phyloP scores from a whole-genome alignment of 179 eudicot species.

The Kewa caespitosa region DNA sequence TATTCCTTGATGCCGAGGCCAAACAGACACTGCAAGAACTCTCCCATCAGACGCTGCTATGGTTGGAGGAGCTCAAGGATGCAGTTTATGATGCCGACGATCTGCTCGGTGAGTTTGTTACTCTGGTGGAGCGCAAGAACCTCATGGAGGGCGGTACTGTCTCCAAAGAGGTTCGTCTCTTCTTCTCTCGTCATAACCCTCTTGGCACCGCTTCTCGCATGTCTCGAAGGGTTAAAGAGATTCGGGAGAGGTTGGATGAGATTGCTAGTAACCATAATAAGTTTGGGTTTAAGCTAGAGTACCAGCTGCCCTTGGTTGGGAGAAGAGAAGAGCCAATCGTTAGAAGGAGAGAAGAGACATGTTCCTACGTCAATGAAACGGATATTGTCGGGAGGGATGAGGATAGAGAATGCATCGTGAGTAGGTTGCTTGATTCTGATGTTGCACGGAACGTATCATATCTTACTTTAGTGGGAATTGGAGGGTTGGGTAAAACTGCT shows the following conservation, averaged over 20 bases:
- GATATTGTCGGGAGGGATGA: constrained; percentile 23
- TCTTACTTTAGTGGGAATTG: constrained; percentile 14
- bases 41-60: neutral
- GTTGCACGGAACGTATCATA: neutral
- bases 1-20: constrained; percentile 13
- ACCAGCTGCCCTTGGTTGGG: neutral
- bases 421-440: neutral
- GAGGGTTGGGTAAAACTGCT: neutral
- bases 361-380: constrained; percentile 4
- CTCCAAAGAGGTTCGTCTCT: constrained; percentile 16
- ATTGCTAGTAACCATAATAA: neutral
- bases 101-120: constrained; percentile 19
- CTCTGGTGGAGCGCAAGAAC: neutral
- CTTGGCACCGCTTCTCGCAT: neutral
- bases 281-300: neutral
- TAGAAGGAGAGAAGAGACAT: constrained; percentile 12
- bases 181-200: constrained; percentile 19
- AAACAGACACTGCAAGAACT: neutral
- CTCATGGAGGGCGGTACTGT: neutral
- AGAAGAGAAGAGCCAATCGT: constrained; percentile 11
- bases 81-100: constrained; percentile 13
- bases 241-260: neutral
- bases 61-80: constrained; percentile 13
- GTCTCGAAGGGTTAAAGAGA: constrained; percentile 8
- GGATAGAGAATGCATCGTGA: constrained; percentile 4